phyloP scores from a whole-genome alignment of 2,329 filamentous ascomycete species.

The Penicillium sp. region DNA sequence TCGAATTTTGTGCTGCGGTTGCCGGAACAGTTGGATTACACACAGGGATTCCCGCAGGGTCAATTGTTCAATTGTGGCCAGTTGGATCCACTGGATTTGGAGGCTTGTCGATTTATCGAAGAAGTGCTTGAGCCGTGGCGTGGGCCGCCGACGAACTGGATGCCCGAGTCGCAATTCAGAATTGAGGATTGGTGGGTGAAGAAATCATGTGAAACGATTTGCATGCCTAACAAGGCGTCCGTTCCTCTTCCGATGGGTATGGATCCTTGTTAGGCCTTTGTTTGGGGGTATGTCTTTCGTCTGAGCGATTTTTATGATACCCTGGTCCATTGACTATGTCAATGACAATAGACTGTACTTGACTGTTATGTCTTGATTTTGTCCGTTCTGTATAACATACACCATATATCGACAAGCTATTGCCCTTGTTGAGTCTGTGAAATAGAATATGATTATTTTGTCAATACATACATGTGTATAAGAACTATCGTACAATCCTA shows the following conservation, averaged over 20 bases:
- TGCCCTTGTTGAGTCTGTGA: not conserved
- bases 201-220: not conserved
- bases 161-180: constrained; percentile 27
- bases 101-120: constrained; percentile 30
- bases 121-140: constrained; percentile 31
- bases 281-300: not conserved
- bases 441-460: not conserved
- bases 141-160: constrained; percentile 29
- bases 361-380: not conserved
- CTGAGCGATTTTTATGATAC: not conserved
- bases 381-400: not conserved
- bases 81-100: constrained; percentile 25
- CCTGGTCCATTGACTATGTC: not conserved
- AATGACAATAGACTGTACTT: not conserved
- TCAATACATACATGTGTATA: not conserved
- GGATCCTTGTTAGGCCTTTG: not conserved
- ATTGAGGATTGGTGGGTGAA: constrained; percentile 22
- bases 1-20: constrained; percentile 41
- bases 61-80: constrained; percentile 35
- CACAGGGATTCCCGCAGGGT: constrained; percentile 13
- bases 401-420: not conserved
- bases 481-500: constrained; percentile 3
- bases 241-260: not conserved
- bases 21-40: constrained; percentile 30
- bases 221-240: not conserved